phyloP scores from a whole-genome alignment of 2,329 filamentous ascomycete species.

The Fusarium armeniacum region DNA sequence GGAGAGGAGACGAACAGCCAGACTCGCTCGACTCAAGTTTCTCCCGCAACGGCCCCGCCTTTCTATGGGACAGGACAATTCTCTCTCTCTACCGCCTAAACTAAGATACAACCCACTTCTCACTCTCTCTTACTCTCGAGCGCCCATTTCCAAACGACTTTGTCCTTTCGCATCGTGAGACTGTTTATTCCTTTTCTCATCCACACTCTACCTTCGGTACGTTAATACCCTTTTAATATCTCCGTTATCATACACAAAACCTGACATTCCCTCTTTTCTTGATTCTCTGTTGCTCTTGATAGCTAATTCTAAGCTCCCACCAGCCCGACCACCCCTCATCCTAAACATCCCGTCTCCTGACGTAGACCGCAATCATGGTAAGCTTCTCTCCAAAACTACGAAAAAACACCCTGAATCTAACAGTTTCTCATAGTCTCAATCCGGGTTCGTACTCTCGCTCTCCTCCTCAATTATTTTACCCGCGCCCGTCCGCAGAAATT shows the following conservation, averaged over 20 bases:
- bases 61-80: slow-evolving; percentile 42
- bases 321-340: slow-evolving; percentile 48
- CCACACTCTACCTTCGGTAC: slow-evolving; percentile 37
- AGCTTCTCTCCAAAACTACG: slow-evolving; percentile 47
- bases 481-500: slow-evolving; percentile 31
- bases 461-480: slow-evolving; percentile 20
- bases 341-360: slow-evolving; percentile 49
- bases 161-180: slow-evolving; percentile 47
- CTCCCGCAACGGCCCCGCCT: slow-evolving; percentile 52
- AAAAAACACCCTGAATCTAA: slow-evolving; percentile 34
- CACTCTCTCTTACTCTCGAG: slow-evolving; percentile 32
- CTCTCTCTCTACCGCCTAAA: slow-evolving; percentile 44
- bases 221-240: slow-evolving; percentile 10
- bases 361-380: slow-evolving; percentile 59
- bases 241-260: not conserved
- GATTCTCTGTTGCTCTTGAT: slow-evolving; percentile 19
- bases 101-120: slow-evolving; percentile 38
- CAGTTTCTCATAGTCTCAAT: slow-evolving; percentile 69
- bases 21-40: slow-evolving; percentile 45
- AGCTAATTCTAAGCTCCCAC: slow-evolving; percentile 50
- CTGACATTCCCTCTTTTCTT: slow-evolving; percentile 4
- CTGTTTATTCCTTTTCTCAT: slow-evolving; percentile 29
- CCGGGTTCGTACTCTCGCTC: slow-evolving; percentile 65
- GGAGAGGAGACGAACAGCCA: slow-evolving; percentile 41
- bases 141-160: slow-evolving; percentile 42